phyloP scores from a whole-genome alignment of 495 filamentous ascomycete species.

The Aspergillus ellipticus region DNA sequence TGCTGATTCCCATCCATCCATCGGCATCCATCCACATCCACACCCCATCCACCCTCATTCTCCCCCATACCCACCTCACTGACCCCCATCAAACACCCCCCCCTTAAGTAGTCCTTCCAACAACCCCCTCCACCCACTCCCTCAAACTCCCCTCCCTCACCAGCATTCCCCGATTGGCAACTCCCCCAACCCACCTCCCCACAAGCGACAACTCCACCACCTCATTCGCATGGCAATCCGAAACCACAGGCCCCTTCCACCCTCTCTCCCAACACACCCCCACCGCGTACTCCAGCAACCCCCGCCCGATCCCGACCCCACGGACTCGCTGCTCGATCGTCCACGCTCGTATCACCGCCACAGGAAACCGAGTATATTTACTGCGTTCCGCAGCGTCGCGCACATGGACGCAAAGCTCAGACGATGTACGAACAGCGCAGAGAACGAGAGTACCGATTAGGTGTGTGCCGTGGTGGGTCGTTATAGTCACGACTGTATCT shows the following conservation, averaged over 20 bases:
- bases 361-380: constrained; percentile 42
- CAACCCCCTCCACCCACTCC: constrained; percentile 40
- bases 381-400: no score
- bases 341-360: constrained; percentile 65
- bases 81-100: not conserved
- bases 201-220: constrained; percentile 29
- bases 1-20: not conserved
- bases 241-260: constrained; percentile 55
- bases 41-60: not conserved
- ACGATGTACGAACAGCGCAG: no score
- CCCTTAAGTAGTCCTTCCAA: constrained; percentile 28
- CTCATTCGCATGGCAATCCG: constrained; percentile 60
- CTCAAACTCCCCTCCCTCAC: constrained; percentile 55
- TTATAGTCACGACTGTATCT: no score
- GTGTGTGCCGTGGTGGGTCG: no score
- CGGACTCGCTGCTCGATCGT: constrained; percentile 66
- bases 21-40: no score
- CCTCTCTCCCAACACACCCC: constrained; percentile 53
- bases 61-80: not conserved
- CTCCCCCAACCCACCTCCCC: constrained; percentile 36
- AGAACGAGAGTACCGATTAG: no score
- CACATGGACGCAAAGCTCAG: no score
- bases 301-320: constrained; percentile 61
- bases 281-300: constrained; percentile 65
- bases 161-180: constrained; percentile 48